phyloP scores from a whole-genome alignment of 176 grass and related monocot genomes.

The Neostapfia colusana region DNA sequence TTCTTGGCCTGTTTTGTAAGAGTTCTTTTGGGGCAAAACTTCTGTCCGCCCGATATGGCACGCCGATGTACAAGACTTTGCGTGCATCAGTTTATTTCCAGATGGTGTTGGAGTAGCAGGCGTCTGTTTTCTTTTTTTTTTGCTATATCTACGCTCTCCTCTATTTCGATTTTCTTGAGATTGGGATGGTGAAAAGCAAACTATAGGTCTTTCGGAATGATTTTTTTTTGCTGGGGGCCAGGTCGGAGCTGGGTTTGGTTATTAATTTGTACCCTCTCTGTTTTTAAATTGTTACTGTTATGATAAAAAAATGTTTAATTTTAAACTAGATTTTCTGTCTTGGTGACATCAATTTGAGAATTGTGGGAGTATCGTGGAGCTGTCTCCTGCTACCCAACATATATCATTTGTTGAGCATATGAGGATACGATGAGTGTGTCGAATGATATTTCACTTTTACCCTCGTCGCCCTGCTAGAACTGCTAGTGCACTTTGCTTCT shows the following conservation, averaged over 20 bases:
- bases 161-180: constrained; percentile 26
- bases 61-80: constrained; percentile 30
- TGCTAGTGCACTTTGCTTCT: too few species aligned
- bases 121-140: constrained; percentile 17
- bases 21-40: constrained; percentile 41
- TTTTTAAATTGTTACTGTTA: too few species aligned
- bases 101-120: constrained; percentile 21
- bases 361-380: not conserved
- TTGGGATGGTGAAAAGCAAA: constrained; percentile 33
- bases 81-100: constrained; percentile 39
- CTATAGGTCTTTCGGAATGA: constrained; percentile 36
- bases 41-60: constrained; percentile 8
- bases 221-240: constrained; percentile 25
- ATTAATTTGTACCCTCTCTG: constrained; percentile 35
- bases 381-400: constrained; percentile 20
- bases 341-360: not conserved
- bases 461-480: too few species aligned
- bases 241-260: constrained; percentile 35
- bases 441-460: constrained; percentile 14
- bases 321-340: too few species aligned
- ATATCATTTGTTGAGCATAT: constrained; percentile 44
- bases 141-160: constrained; percentile 28
- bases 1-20: constrained; percentile 53
- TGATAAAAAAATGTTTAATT: too few species aligned
- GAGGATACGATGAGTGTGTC: too few species aligned